Evolutionary conservation across 2,329 filamentous ascomycete species (phyloP), one percentile per base, ranked within the genome.

Genomic region (Tolypocladium capitatum): DNA sequence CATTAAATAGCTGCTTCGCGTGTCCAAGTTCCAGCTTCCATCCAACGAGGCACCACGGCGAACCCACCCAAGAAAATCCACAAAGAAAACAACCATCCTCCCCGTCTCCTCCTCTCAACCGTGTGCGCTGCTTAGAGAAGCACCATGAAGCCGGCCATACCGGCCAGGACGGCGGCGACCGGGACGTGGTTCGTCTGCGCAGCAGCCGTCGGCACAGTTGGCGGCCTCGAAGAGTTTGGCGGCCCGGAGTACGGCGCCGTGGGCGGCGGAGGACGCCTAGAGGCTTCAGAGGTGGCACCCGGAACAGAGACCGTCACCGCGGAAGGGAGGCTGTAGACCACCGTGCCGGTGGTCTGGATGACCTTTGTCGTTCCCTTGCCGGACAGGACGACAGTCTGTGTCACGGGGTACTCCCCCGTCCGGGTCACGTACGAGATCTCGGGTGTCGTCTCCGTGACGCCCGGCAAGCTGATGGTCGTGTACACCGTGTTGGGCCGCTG

Each of bases 331-430:
- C 64, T 61, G 14, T 61, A 48, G 24, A 64, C 51, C n/a, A 68
- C 61, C n/a, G 63, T 63, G 40, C 69, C 52, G 13, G 70, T 73
- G 7, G 64, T 63, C 11, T 66, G 21, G 18, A 45, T 63, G 32
- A 69, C 56, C 46, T 67, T 56, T 47, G 63, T 68, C 33, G 67
- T 50, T 18, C 63, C 59, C 58, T 60, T 49, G 50, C 68, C 55
- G 41, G 64, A 60, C 10, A 68, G 56, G 24, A 61, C 62, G 3
- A 67, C 56, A 7, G 67, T 71, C 56, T 68, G 60, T 3, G 70
- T 74, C 14, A 74, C 56, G 9, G 70, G 68, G 57, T 68, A 71
- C 14, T 72, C 59, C 16, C 62, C 65, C 14, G 71, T 75, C 33
- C 66, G 47, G 6, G 71, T 74, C 9, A 58, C 63, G 55, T 71